Conservation (phyloP, 257 asterid genomes). For the Solanum medicagineum region DNA sequence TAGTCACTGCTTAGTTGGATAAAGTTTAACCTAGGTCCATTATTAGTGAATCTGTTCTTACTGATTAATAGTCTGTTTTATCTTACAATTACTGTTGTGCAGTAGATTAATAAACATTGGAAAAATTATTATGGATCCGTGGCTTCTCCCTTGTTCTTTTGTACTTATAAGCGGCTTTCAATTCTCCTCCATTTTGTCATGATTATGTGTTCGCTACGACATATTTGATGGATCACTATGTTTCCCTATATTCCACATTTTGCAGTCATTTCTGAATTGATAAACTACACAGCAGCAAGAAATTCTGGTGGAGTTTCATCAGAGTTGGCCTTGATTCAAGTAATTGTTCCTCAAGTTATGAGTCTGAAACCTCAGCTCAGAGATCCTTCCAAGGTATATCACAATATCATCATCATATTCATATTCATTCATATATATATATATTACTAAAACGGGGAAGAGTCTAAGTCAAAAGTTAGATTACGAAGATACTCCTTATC, state of each 20-base stretch:
- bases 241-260: background rate
- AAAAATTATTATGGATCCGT: background rate
- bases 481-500: no score
- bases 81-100: background rate
- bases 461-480: no score
- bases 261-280: slow-evolving; percentile 92
- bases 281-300: slow-evolving; percentile 77
- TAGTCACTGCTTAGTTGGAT: background rate
- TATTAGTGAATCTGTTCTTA: background rate
- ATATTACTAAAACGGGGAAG: no score
- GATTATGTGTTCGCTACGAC: background rate
- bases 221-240: background rate
- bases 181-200: background rate
- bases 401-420: no score
- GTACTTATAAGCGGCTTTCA: background rate
- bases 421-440: no score
- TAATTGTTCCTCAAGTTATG: slow-evolving; percentile 87
- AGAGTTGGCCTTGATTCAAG: slow-evolving; percentile 87
- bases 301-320: slow-evolving; percentile 52
- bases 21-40: background rate
- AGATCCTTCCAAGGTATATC: slow-evolving; percentile 80
- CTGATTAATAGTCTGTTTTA: background rate
- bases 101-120: background rate
- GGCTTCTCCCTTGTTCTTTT: background rate
- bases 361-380: slow-evolving; percentile 69